Evolutionary conservation across 129 eudicot genomes (phyloP).

Genomic region (Flaveria brownii): DNA sequence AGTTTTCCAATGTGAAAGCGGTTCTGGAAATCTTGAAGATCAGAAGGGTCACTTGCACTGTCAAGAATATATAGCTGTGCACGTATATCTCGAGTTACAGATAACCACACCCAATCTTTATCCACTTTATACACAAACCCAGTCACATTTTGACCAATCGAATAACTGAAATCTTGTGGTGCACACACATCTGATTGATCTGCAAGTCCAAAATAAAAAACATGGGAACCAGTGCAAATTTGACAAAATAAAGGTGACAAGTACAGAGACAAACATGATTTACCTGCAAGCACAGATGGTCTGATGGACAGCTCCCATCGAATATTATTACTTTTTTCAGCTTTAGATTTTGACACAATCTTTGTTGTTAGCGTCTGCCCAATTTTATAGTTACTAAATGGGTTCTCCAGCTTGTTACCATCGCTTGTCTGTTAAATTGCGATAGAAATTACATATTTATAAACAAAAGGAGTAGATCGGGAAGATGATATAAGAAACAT

Average conservation of each 20-base stretch:
- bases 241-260: constrained; percentile 5
- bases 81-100: constrained; percentile 70
- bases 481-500: not conserved
- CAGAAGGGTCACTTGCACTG: constrained; percentile 64
- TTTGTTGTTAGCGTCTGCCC: constrained; percentile 83
- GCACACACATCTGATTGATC: constrained; percentile 19
- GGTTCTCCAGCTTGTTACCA: constrained; percentile 54
- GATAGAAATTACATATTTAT: constrained; percentile 6
- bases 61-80: constrained; percentile 80
- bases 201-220: constrained; percentile 4
- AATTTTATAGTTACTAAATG: constrained; percentile 52
- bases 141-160: constrained; percentile 55
- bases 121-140: constrained; percentile 87
- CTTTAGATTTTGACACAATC: constrained; percentile 58
- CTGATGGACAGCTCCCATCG: constrained; percentile 82
- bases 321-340: constrained; percentile 42
- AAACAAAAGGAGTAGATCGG: not conserved
- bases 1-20: constrained; percentile 63
- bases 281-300: constrained; percentile 76
- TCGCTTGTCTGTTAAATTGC: constrained; percentile 55
- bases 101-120: constrained; percentile 79
- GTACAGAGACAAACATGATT: constrained; percentile 14
- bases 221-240: not conserved
- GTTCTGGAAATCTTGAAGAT: constrained; percentile 65
- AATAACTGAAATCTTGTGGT: constrained; percentile 52